Base-by-base conservation (phyloP, 2,329 filamentous ascomycete species). In the Aspergillus persii region DNA sequence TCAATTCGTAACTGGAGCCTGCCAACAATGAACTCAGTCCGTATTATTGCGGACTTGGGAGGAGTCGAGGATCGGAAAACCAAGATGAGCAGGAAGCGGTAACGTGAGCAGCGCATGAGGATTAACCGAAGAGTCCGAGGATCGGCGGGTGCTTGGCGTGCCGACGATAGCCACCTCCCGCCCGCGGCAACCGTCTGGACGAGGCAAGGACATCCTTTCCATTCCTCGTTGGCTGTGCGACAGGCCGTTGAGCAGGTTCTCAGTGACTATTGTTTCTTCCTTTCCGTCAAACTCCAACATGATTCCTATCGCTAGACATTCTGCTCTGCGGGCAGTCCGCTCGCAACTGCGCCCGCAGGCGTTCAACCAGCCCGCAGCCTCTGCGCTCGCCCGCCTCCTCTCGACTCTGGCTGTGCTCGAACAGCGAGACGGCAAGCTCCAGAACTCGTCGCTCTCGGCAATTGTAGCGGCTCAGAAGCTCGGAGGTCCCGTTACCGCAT, bases 331-430 rank as follows among this genome's bases (percentile, higher is more conserved):
- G 63, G 74, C 76, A 56, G 71, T 73, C 63, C 77, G 77, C 62
- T 76, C 79, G 50, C 81, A 81, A 71, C 74, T 84, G 60, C 74
- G 76, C 56, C 62, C 73, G 53, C 67, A 68, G 52, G 68, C 71
- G 60, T 69, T 73, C 72, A 78, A 74, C 71, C 79, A 74, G 58
- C 75, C 78, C 64, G 78, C 79, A 65, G 76, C 79, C 70, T 86
- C 86, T 58, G 81, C 84, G 62, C 78, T 89, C 64, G 82, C 83
- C 68, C 85, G 90, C 69, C 81, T 96, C 61, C 83, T 96, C 60
- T 97, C 93, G 53, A 95, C 93, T 39, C 85, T 99, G 58, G 94
- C 94, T 50, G 82, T 99, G 56, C 86, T 99, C 62, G 95, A 99
- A 79, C 95, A 98, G 79, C 87, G 89, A 70, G 90, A 96, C 70